phyloP scores from a whole-genome alignment of 1,139 yeast species.

The Suhomyces atakaporum region DNA sequence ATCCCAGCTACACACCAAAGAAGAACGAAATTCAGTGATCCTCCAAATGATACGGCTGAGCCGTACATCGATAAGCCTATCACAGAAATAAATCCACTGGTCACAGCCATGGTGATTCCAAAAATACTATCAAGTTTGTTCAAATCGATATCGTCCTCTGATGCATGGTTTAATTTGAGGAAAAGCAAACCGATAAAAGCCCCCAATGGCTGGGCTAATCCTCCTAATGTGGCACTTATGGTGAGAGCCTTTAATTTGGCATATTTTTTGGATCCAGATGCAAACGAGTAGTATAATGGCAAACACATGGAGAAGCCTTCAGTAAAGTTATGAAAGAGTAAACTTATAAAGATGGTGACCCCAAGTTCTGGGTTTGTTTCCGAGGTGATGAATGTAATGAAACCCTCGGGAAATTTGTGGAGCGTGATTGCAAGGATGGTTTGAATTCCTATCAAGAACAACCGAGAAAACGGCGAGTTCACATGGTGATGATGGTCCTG shows the following conservation, averaged over 20 bases:
- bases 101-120: conserved; percentile 68
- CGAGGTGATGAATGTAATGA: conserved; percentile 78
- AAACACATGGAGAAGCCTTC: conserved; percentile 95
- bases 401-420: conserved; percentile 95
- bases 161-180: conserved; percentile 41
- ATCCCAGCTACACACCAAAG: conserved; percentile 56
- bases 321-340: conserved; percentile 87
- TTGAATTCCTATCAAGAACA: conserved; percentile 84
- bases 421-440: conserved; percentile 85
- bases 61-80: conserved; percentile 87
- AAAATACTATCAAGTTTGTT: conserved; percentile 47
- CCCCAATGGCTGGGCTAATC: conserved; percentile 86
- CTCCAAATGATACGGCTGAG: conserved; percentile 71
- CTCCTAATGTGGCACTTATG: conserved; percentile 72
- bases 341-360: conserved; percentile 74
- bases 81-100: conserved; percentile 81
- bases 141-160: conserved; percentile 32
- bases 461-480: conserved; percentile 71
- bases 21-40: conserved; percentile 53
- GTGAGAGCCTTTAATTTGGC: conserved; percentile 64
- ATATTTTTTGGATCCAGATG: conserved; percentile 20
- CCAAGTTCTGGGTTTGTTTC: conserved; percentile 76
- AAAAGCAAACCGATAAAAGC: conserved; percentile 71
- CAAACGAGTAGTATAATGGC: conserved; percentile 75
- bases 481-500: conserved; percentile 77